A percentile compares a stretch with the other conserved stretches of the same genome.
These are phyloP conservation scores for Xylariaceae sp. DNA, from an alignment of 2,329 filamentous ascomycete species.

Conservation along the genomic window DNA sequence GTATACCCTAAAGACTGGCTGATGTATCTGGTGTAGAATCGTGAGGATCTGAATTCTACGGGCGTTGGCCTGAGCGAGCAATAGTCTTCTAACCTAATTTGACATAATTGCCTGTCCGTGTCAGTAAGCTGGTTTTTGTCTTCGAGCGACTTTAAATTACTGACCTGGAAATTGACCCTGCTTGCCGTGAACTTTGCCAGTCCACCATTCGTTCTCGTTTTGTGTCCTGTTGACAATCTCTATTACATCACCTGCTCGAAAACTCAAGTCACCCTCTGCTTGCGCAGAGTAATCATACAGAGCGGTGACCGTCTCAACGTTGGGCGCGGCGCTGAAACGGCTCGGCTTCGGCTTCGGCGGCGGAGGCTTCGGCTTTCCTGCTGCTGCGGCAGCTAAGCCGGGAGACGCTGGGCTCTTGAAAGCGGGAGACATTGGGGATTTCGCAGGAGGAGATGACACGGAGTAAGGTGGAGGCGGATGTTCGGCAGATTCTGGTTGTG, in stretches of 20 bases:
- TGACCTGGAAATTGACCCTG: slow-evolving; percentile 93
- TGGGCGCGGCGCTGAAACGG: slow-evolving; percentile 60
- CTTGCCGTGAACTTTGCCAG: slow-evolving; percentile 71
- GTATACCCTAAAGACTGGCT: too few species aligned
- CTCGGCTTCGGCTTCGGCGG: slow-evolving; percentile 72
- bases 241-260: slow-evolving; percentile 81
- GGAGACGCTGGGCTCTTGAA: slow-evolving; percentile 22
- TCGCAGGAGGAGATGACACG: slow-evolving; percentile 34
- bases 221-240: slow-evolving; percentile 80
- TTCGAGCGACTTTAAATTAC: slow-evolving; percentile 22
- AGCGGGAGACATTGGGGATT: slow-evolving; percentile 28
- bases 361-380: slow-evolving; percentile 65
- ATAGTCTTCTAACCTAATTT: slow-evolving; percentile 31
- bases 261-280: slow-evolving; percentile 89
- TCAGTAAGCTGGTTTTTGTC: background rate
- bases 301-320: slow-evolving; percentile 77
- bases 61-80: background rate
- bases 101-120: slow-evolving; percentile 45
- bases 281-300: slow-evolving; percentile 96
- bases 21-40: too few species aligned
- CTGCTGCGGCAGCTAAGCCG: slow-evolving; percentile 42
- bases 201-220: slow-evolving; percentile 98
- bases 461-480: slow-evolving; percentile 71
- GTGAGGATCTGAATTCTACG: too few species aligned
- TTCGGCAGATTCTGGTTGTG: slow-evolving; percentile 41